A percentile compares a stretch with the other conserved stretches of the same genome.
Evolutionary conservation across 257 asterid species (phyloP).

Genomic region (Nicotiana attenuata): DNA sequence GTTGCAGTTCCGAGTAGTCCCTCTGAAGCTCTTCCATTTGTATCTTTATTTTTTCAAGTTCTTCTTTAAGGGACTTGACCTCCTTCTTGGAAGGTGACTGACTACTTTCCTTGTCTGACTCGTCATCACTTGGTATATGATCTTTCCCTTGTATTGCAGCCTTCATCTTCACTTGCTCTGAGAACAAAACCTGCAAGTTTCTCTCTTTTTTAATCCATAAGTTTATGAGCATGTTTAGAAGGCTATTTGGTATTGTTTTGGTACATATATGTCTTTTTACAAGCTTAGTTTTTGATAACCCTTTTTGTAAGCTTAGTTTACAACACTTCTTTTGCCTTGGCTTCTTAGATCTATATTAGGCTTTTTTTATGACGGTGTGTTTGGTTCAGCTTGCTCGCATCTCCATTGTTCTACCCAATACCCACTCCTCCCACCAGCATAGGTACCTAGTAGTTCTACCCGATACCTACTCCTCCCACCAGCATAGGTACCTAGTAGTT

Average conservation of each 20-base stretch:
- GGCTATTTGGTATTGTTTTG: not conserved
- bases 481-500: too few relatives aligned
- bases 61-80: slow-evolving; percentile 52
- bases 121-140: slow-evolving; percentile 32
- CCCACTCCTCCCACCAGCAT: too few relatives aligned
- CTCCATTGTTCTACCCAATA: too few relatives aligned
- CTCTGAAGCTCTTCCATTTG: slow-evolving; percentile 57
- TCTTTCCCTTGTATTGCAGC: slow-evolving; percentile 42
- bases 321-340: too few relatives aligned
- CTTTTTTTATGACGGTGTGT: too few relatives aligned
- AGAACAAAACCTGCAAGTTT: slow-evolving; percentile 57
- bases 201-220: slow-evolving; percentile 12
- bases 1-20: slow-evolving; percentile 54
- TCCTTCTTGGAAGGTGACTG: slow-evolving; percentile 52
- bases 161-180: slow-evolving; percentile 73
- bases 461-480: too few relatives aligned
- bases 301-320: too few relatives aligned
- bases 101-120: slow-evolving; percentile 38
- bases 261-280: not conserved
- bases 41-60: slow-evolving; percentile 49
- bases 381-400: too few relatives aligned
- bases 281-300: not conserved
- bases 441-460: too few relatives aligned
- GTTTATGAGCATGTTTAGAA: not conserved
- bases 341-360: too few relatives aligned